Conservation (phyloP, 768 basidiomycete species). For the Strobilomyces dryophilus region DNA sequence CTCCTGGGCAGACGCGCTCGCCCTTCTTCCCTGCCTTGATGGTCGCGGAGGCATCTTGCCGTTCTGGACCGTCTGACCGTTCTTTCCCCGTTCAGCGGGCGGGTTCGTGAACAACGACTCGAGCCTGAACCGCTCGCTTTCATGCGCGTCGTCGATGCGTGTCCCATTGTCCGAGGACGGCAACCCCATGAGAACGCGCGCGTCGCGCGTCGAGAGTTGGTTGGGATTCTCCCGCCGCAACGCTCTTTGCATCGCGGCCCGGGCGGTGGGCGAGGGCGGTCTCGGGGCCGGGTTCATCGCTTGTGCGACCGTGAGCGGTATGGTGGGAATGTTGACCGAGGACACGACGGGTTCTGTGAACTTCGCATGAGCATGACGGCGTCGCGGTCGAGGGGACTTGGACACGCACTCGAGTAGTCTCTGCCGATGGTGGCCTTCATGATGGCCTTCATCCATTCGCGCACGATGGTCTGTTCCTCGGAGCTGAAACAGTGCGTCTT, state of each 20-base stretch:
- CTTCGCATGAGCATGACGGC: slow-evolving; percentile 1
- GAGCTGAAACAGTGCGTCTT: slow-evolving; percentile 91
- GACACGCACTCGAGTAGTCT: slow-evolving; percentile 81
- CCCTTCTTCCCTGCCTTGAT: slow-evolving; percentile 56
- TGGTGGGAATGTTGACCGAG: slow-evolving; percentile 95
- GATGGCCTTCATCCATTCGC: slow-evolving; percentile 99
- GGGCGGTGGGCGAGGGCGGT: slow-evolving; percentile 86
- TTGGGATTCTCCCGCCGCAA: slow-evolving; percentile 81
- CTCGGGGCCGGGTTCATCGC: slow-evolving; percentile 95
- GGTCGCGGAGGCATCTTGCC: slow-evolving; percentile 56
- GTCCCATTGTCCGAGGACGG: slow-evolving; percentile 25
- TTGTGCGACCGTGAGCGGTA: slow-evolving; percentile 91
- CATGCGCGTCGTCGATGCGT: slow-evolving; percentile 18
- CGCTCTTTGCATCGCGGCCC: slow-evolving; percentile 85
- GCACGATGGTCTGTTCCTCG: slow-evolving; percentile 74
- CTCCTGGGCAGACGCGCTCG: slow-evolving; percentile 29
- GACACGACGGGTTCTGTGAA: slow-evolving; percentile 84
- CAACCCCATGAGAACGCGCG: slow-evolving; percentile 69
- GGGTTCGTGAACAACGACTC: slow-evolving; percentile 56
- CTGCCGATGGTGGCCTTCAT: slow-evolving; percentile 98
- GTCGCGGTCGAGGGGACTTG: background rate
- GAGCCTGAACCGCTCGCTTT: slow-evolving; percentile 46
- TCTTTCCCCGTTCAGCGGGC: slow-evolving; percentile 18
- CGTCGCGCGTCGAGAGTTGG: slow-evolving; percentile 76
- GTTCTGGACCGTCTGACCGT: slow-evolving; percentile 11